Conservation (phyloP, 805 yeast species). For the Monosporozyma solicola region DNA sequence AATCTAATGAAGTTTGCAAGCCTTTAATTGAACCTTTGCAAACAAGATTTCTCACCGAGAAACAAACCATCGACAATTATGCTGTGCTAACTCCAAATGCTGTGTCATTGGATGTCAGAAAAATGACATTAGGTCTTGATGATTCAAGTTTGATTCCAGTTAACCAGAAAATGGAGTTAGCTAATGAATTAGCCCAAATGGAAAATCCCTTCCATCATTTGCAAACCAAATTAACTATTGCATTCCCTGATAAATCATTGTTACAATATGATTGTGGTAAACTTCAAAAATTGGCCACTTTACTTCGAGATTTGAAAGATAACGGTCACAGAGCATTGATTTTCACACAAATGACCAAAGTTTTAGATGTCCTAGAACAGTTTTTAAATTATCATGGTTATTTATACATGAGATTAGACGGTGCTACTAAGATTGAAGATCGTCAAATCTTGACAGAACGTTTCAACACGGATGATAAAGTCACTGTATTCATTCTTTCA, state of each 20-base stretch:
- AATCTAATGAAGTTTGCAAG: slow-evolving; percentile 10
- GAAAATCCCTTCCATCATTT: slow-evolving; percentile 63
- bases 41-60: slow-evolving; percentile 34
- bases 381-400: slow-evolving; percentile 92
- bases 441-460: slow-evolving; percentile 90
- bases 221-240: slow-evolving; percentile 81
- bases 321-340: slow-evolving; percentile 91
- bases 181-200: slow-evolving; percentile 9
- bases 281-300: slow-evolving; percentile 69
- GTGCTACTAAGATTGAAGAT: slow-evolving; percentile 95
- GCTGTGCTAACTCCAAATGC: slow-evolving; percentile 85
- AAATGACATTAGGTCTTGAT: slow-evolving; percentile 25
- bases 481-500: slow-evolving; percentile 85
- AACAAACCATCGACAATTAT: slow-evolving; percentile 55
- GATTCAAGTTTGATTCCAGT: slow-evolving; percentile 17
- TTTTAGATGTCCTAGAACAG: slow-evolving; percentile 84
- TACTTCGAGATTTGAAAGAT: slow-evolving; percentile 68
- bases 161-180: slow-evolving; percentile 22
- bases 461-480: slow-evolving; percentile 75
- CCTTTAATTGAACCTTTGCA: slow-evolving; percentile 36
- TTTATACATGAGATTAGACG: slow-evolving; percentile 89
- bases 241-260: slow-evolving; percentile 90
- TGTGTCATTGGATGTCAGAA: slow-evolving; percentile 64
- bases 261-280: slow-evolving; percentile 96
- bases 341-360: slow-evolving; percentile 97